Conservation (phyloP, 352 stramenopile genomes). For the Phytophthora pisi region DNA sequence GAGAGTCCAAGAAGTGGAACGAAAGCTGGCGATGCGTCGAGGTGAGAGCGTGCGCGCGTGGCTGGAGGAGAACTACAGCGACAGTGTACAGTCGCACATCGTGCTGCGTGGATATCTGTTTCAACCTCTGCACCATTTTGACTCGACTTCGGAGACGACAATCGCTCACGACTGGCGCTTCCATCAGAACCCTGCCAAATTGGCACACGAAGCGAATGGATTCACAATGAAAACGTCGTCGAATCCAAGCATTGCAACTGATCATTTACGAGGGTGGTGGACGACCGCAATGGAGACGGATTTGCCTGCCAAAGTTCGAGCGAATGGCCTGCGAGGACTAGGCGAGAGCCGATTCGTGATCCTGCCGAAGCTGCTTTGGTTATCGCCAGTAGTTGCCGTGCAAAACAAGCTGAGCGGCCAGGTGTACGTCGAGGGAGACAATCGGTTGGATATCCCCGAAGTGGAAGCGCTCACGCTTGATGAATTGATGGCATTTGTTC, state of each 20-base stretch:
- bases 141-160: constrained; percentile 50
- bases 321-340: constrained; percentile 31
- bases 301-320: constrained; percentile 39
- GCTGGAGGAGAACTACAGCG: constrained; percentile 58
- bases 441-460: constrained; percentile 34
- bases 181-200: constrained; percentile 35
- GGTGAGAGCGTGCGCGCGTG: constrained; percentile 60
- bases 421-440: constrained; percentile 42
- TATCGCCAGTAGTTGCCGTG: constrained; percentile 53
- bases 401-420: constrained; percentile 25
- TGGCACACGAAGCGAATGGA: background rate
- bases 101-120: constrained; percentile 72
- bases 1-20: constrained; percentile 66
- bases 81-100: constrained; percentile 59
- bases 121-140: constrained; percentile 57
- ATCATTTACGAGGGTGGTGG: constrained; percentile 76
- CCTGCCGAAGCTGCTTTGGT: constrained; percentile 74
- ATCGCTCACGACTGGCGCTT: constrained; percentile 54
- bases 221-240: constrained; percentile 11
- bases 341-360: constrained; percentile 64
- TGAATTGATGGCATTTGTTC: constrained; percentile 41
- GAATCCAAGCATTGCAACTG: constrained; percentile 42
- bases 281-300: constrained; percentile 55
- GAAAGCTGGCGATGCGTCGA: constrained; percentile 68
- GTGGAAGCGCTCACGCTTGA: constrained; percentile 42